phyloP scores from a whole-genome alignment of 306 rosid genomes.

The Abrus precatorius region DNA sequence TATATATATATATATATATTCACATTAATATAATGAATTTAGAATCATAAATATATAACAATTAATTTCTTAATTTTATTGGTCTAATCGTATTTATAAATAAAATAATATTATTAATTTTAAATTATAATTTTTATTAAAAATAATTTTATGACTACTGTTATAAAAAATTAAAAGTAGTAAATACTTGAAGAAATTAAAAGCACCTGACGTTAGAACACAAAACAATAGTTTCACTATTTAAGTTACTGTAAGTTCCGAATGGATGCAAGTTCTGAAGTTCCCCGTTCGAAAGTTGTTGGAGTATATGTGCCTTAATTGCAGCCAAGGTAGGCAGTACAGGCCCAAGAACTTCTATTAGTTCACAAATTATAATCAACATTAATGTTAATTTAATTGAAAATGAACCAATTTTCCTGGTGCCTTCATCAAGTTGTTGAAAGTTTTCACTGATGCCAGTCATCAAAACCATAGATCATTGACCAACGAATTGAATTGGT shows the following conservation, averaged over 20 bases:
- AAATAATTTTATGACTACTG: too few species aligned
- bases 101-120: too few species aligned
- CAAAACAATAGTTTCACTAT: too few species aligned
- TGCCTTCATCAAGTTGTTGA: slow-evolving; percentile 25
- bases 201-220: too few species aligned
- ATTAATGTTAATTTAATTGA: slow-evolving; percentile 29
- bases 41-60: too few species aligned
- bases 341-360: background rate
- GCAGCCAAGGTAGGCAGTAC: background rate
- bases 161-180: too few species aligned
- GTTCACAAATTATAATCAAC: slow-evolving; percentile 9
- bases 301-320: background rate
- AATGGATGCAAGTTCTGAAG: background rate
- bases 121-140: too few species aligned
- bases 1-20: too few species aligned
- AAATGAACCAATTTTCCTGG: slow-evolving; percentile 30
- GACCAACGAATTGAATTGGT: slow-evolving; percentile 46
- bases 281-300: background rate
- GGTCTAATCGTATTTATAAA: too few species aligned
- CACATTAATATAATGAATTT: too few species aligned
- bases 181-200: too few species aligned
- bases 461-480: slow-evolving; percentile 7
- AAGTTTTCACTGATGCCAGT: slow-evolving; percentile 1
- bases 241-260: background rate
- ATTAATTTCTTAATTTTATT: too few species aligned